Evolutionary conservation across 345 rosid species (phyloP).

Genomic region (Euphorbia tirucalli): DNA sequence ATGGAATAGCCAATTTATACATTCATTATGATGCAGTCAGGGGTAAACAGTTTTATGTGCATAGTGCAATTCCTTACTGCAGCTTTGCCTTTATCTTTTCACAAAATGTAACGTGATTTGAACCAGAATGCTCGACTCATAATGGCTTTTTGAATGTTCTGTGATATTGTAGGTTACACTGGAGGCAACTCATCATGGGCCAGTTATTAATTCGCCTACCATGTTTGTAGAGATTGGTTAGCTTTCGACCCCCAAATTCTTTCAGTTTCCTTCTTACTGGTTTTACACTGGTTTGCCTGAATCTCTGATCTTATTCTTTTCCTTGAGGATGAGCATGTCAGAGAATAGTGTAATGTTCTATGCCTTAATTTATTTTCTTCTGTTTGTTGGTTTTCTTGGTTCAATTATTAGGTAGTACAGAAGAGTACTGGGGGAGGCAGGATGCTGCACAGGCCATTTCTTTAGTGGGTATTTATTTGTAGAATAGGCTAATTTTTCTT

Average conservation of each 20-base stretch:
- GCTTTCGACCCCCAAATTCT: background rate
- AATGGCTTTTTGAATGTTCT: background rate
- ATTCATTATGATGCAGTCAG: background rate
- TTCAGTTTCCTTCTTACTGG: background rate
- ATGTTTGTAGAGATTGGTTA: slow-evolving; percentile 24
- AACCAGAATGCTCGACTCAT: background rate
- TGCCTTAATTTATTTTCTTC: background rate
- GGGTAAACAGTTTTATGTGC: background rate
- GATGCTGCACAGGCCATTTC: slow-evolving; percentile 27
- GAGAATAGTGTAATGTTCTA: background rate
- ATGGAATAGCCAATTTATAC: background rate
- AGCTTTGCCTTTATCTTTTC: background rate
- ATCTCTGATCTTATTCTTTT: background rate
- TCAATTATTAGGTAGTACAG: slow-evolving; percentile 21
- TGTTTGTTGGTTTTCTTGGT: background rate
- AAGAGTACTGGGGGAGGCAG: slow-evolving; percentile 28
- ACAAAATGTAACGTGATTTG: background rate
- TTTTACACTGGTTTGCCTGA: background rate
- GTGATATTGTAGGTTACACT: slow-evolving; percentile 17
- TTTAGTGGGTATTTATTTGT: slow-evolving; percentile 10
- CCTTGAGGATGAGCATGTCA: background rate
- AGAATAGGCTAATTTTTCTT: background rate
- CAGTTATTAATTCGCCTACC: slow-evolving; percentile 20
- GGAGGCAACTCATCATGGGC: slow-evolving; percentile 27
- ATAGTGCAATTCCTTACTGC: background rate